A percentile compares a stretch with the other conserved stretches of the same genome.
These are phyloP conservation scores for Bidens hawaiensis DNA, from an alignment of 140 eudicot genomes.

Conservation along the genomic window DNA sequence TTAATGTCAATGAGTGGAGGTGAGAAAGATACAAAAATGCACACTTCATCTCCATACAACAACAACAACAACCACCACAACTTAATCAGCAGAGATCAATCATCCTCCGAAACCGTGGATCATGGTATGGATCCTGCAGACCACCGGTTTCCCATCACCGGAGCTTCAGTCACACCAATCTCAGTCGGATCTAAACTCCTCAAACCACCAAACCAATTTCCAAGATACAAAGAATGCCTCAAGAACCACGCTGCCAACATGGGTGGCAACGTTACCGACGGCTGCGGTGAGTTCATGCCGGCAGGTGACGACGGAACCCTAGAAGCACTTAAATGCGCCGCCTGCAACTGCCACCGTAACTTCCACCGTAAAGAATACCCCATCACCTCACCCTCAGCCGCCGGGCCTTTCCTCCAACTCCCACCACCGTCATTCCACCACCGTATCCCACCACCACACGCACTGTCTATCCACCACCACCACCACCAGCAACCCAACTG, in stretches of 20 bases:
- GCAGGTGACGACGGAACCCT: constrained; percentile 77
- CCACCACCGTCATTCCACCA: constrained; percentile 54
- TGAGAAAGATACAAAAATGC: constrained; percentile 34
- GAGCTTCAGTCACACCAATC: constrained; percentile 34
- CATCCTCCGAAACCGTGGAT: constrained; percentile 44
- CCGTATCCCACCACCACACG: constrained; percentile 29
- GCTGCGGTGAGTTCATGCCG: constrained; percentile 95
- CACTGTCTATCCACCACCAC: constrained; percentile 24
- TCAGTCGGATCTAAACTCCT: constrained; percentile 53
- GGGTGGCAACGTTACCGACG: constrained; percentile 82
- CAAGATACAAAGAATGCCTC: constrained; percentile 72
- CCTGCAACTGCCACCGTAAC: constrained; percentile 86
- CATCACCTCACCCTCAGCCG: constrained; percentile 19
- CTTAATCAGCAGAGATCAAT: constrained; percentile 40
- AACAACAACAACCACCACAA: constrained; percentile 32
- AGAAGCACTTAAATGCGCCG: constrained; percentile 84
- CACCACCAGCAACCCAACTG: constrained; percentile 48
- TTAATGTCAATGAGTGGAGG: constrained; percentile 6
- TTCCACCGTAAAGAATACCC: constrained; percentile 72
- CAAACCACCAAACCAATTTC: constrained; percentile 17
- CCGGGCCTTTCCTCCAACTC: constrained; percentile 39
- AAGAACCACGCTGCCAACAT: constrained; percentile 83
- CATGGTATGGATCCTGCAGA: constrained; percentile 43
- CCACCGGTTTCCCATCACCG: constrained; percentile 33
- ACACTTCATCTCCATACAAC: constrained; percentile 37